Evolutionary conservation across 331 rosid species (phyloP), one percentile per base, ranked within the genome.

Genomic region (Phaseolus coccineus): DNA sequence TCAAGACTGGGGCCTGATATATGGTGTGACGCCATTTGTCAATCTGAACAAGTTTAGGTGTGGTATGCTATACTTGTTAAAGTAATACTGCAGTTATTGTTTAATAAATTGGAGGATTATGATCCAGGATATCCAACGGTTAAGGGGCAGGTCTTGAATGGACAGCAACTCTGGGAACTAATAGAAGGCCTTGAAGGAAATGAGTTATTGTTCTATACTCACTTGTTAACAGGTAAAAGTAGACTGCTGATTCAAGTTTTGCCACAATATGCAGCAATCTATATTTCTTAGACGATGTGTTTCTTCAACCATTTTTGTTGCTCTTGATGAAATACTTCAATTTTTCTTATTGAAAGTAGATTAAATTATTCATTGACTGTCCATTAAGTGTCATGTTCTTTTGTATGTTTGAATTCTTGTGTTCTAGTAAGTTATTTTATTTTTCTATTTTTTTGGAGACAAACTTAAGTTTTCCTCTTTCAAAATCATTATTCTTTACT

Each of bases 81-180:
- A 81, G 65, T 56, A 74, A 69, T 39, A 70, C 66, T 75, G 82
- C 65, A 62, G 69, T 67, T 66, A 51, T 77, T 82, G 82, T 84
- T 83, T 76, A 72, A 86, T 83, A 39, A 14, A 42, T 69, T 67
- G 55, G 73, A 78, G 81, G 76, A 63, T 63, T 73, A 4, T 67
- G 39, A 67, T 88, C 87, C 92, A 93, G 97, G 98, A 69, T 93
- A 93, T 86, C 98, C 97, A 16, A 87, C 92, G 48, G 86, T 93
- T 86, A 93, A 87, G 90, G 98, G 98, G 81, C 94, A 93, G 85
- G 97, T 93, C 81, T 88, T 93, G 86, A 86, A 93, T 76, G 98
- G 98, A 77, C 77, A 80, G 79, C 89, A 93, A 74, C 89, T 93
- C 69, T 91, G 98, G 89, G 94, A 91, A 51, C 67, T 91, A 74